Evolutionary conservation across 2,329 filamentous ascomycete genomes (phyloP), one percentile per base, ranked within the genome.

Genomic region (Leptodontidium sp.): DNA sequence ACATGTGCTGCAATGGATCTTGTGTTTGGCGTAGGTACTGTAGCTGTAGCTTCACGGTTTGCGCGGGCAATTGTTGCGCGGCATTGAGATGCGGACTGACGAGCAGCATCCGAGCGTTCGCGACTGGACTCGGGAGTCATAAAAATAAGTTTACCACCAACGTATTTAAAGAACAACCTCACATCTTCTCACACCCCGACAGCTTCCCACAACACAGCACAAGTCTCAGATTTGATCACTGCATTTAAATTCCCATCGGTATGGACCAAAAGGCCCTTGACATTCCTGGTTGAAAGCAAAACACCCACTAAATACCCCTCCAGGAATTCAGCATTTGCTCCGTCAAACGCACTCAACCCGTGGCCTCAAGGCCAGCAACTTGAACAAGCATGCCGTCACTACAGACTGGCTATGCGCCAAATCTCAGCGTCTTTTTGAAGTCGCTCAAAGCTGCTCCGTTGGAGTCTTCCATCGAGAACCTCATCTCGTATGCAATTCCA

Each of bases 381-480:
- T 61, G n/a, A 57, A 21, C 62, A 50, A 70, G 35, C 14, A 92
- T 92, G 90, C 85, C 89, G 68, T 68, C 75, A 4, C 14, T 64
- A 50, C 68, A 69, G 35, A 47, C 61, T 61, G 83, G 86, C 75
- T 82, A 87, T 78, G 89, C 92, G 80, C 93, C 93, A 53, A 91
- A 90, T 74, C 84, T 98, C 72, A 87, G 90, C 58, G 91, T 90
- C 61, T 96, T 93, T 76, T 86, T 97, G 72, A 93, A 91, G 77
- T 91, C 91, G 14, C 85, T 97, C 71, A 95, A 93, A 78, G 86
- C 87, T 45, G 90, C 89, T 65, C 86, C 90, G 38, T 87, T 96
- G 65, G 94, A 97, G 74, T 88, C 91, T 52, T 94, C 93, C 9
- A 91, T 97, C 72, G 94, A 98, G 80, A 89, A 88, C 72, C 86